Conservation (phyloP, 2,329 filamentous ascomycete species). For the Calonectria crousiana region DNA sequence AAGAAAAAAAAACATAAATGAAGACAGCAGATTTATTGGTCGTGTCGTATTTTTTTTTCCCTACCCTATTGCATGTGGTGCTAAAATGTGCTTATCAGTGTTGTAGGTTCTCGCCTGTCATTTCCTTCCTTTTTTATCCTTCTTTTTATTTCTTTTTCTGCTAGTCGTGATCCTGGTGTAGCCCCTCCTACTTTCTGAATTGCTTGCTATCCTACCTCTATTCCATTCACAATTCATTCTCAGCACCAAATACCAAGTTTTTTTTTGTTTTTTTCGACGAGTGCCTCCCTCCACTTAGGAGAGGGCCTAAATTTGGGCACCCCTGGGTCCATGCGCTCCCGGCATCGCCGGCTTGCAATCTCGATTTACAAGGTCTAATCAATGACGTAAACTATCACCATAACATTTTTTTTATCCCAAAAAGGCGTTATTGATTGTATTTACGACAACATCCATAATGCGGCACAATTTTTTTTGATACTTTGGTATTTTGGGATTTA, state of each 20-base stretch:
- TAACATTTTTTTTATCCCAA: slow-evolving; percentile 26
- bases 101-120: background rate
- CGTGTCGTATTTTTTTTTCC: background rate
- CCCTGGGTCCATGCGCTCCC: slow-evolving; percentile 26
- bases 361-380: slow-evolving; percentile 27
- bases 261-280: background rate
- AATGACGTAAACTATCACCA: slow-evolving; percentile 36
- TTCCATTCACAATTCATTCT: background rate
- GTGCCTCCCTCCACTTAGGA: slow-evolving; percentile 15
- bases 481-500: background rate
- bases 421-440: background rate
- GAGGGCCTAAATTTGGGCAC: slow-evolving; percentile 13
- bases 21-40: background rate
- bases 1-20: background rate
- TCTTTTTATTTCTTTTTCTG: no score
- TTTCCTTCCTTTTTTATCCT: no score
- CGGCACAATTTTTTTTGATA: background rate
- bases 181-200: no score
- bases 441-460: background rate
- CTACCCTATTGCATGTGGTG: background rate
- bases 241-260: background rate
- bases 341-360: slow-evolving; percentile 27
- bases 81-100: background rate
- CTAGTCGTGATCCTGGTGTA: background rate
- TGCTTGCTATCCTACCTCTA: background rate